Evolutionary conservation across 2,329 filamentous ascomycete species (phyloP), one percentile per base, ranked within the genome.

Genomic region (Byssoonygena ceratinophila): DNA sequence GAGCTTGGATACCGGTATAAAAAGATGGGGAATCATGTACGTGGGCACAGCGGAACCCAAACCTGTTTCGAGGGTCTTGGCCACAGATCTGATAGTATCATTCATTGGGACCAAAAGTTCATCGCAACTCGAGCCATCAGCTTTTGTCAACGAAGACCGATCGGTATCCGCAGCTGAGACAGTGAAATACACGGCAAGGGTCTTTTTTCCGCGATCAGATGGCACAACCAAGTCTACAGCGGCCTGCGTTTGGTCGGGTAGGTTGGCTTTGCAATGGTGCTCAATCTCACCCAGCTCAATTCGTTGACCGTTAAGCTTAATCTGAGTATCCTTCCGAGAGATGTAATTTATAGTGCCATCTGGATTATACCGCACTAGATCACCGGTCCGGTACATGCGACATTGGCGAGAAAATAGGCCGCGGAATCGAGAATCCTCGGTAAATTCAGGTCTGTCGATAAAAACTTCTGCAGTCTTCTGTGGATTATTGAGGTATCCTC

Each of bases 391-490:
- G 36, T 63, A 64, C 41, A 59, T 53, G 12, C 59, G 57, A 8
- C 52, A 46, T 8, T 56, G 54, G n/a, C 58, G 57, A 11, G 52
- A 40, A 45, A 56, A 54, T 11, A 56, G 18, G 20, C 48, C 41
- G 12, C 52, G 44, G 40, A 56, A 53, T 16, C 52, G 47, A 27
- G 43, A 23, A 9, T 54, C 50, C 5, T 23, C 23, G 14, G 51
- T 53, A 57, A 60, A 64, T 14, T 57, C 50, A 12, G 75, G 77
- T 46, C 74, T 68, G 4, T 70, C 63, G 34, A 83, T 72, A 55
- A 82, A 83, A 1, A 71, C 73, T n/a, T 69, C 68, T 0, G 67
- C 69, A 0, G 79, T 81, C 63, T 77, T 79, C n/a, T 70, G 71
- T 0, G 70, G 66, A 54, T 80, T 74, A 37, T 74, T 73, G 7